Evolutionary conservation across 148 eudicot species (phyloP).

Genomic region (Salicornia ramosissima): DNA sequence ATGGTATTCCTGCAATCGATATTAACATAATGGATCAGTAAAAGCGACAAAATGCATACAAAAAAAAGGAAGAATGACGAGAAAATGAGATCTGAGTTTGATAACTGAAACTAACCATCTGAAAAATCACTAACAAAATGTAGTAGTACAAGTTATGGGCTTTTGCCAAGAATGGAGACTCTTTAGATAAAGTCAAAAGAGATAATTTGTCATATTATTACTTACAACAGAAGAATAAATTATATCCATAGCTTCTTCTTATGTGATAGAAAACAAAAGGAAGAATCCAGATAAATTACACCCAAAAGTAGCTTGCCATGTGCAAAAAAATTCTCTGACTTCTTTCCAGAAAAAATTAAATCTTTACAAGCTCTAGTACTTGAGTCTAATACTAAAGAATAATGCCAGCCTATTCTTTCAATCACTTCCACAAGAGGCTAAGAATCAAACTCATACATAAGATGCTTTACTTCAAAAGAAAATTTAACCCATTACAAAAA

Average conservation of each 20-base stretch:
- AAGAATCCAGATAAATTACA: slow-evolving; percentile 28
- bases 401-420: not conserved
- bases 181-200: slow-evolving; percentile 6
- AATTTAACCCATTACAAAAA: not conserved
- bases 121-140: not conserved
- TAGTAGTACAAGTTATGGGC: not conserved
- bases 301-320: slow-evolving; percentile 31
- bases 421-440: slow-evolving; percentile 19
- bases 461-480: slow-evolving; percentile 18
- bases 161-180: not conserved
- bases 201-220: slow-evolving; percentile 9
- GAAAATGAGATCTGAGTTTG: not conserved
- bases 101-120: not conserved
- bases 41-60: not conserved
- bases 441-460: slow-evolving; percentile 17
- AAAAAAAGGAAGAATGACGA: slow-evolving; percentile 2
- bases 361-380: slow-evolving; percentile 11
- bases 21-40: slow-evolving; percentile 1
- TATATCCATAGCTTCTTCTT: slow-evolving; percentile 17
- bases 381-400: slow-evolving; percentile 4
- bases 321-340: slow-evolving; percentile 29
- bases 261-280: slow-evolving; percentile 23
- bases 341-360: slow-evolving; percentile 28
- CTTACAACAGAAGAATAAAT: slow-evolving; percentile 4
- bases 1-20: slow-evolving; percentile 66